Percentiles rank a stretch among this genome's conserved stretches.
Conservation (phyloP, 805 yeast species). For the Metschnikowia reukaufii region DNA sequence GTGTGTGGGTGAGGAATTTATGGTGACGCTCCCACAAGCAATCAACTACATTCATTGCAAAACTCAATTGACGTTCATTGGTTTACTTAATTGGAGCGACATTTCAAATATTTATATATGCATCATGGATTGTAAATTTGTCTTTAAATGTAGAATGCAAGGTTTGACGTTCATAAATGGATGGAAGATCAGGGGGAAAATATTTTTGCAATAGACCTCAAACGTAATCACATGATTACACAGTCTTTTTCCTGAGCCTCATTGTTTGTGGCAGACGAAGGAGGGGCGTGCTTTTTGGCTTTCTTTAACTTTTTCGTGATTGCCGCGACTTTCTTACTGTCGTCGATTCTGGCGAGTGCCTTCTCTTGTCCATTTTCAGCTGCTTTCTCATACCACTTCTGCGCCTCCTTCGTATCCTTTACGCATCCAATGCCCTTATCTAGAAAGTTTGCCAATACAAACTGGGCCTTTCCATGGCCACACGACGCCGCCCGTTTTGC, state of each 20-base stretch:
- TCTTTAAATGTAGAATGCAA: neutral
- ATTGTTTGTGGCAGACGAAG: neutral
- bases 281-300: constrained; percentile 1
- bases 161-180: neutral
- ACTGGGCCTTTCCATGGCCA: constrained; percentile 79
- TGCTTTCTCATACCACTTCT: constrained; percentile 74
- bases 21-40: no score
- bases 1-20: neutral
- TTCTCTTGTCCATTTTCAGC: constrained; percentile 54
- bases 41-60: no score
- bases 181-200: neutral
- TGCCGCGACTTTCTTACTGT: constrained; percentile 32
- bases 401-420: constrained; percentile 54
- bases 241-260: constrained; percentile 44
- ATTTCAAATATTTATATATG: no score
- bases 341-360: constrained; percentile 33
- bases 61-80: no score
- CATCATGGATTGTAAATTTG: no score
- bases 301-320: constrained; percentile 31
- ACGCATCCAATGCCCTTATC: constrained; percentile 88
- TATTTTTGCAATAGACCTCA: neutral
- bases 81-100: no score
- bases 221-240: constrained; percentile 33
- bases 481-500: constrained; percentile 80
- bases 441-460: constrained; percentile 76